Evolutionary conservation across 768 basidiomycete species (phyloP).

Genomic region (Mrakia frigida): DNA sequence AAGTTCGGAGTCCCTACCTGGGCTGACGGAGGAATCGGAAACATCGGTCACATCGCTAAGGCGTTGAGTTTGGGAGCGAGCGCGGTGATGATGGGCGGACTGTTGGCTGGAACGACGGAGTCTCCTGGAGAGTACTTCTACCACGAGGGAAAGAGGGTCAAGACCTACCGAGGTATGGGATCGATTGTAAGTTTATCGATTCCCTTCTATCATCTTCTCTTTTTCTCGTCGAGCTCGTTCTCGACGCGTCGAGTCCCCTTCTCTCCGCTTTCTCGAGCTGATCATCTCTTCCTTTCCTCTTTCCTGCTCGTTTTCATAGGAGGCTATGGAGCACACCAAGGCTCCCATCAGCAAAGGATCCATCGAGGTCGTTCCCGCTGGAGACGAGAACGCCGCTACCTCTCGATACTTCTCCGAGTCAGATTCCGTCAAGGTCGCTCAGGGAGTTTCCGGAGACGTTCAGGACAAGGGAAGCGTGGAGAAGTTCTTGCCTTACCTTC

Average conservation of each 20-base stretch:
- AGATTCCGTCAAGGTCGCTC: constrained; percentile 87
- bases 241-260: not conserved
- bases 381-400: constrained; percentile 83
- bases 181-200: constrained; percentile 52
- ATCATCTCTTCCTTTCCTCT: not conserved
- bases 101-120: constrained; percentile 92
- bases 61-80: constrained; percentile 88
- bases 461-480: constrained; percentile 94
- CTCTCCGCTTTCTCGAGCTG: not conserved
- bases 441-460: constrained; percentile 89
- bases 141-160: constrained; percentile 97
- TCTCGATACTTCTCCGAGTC: constrained; percentile 91
- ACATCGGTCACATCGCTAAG: constrained; percentile 97
- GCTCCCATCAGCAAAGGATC: constrained; percentile 39
- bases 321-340: constrained; percentile 82
- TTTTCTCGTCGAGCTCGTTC: constrained; percentile 45
- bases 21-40: constrained; percentile 91
- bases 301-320: constrained; percentile 44
- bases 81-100: constrained; percentile 97
- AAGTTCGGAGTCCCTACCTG: constrained; percentile 94
- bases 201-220: no score
- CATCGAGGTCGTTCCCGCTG: constrained; percentile 35
- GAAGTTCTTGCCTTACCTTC: constrained; percentile 81
- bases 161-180: constrained; percentile 98
- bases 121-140: constrained; percentile 99